Conservation (phyloP, 2,329 filamentous ascomycete genomes). For the Botrytis paeoniae region DNA sequence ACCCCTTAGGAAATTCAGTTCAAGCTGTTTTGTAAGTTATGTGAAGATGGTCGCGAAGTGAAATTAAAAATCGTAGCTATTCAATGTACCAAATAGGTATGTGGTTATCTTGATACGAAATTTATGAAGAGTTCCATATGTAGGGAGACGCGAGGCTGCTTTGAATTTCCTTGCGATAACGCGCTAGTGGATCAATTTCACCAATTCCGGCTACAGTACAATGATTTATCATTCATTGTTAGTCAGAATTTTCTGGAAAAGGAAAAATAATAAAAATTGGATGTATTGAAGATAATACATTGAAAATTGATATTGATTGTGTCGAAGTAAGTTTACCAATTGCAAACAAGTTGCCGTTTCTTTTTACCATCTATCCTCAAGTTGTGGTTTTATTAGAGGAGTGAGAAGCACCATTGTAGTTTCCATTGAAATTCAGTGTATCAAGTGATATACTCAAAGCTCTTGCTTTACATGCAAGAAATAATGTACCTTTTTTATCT, state of each 20-base stretch:
- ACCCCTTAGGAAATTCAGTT: too few relatives aligned
- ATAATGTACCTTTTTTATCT: background rate
- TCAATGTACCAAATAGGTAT: background rate
- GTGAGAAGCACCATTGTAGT: background rate
- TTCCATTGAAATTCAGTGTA: background rate
- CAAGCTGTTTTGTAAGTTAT: background rate
- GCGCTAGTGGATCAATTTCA: conserved; percentile 9
- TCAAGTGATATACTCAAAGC: background rate
- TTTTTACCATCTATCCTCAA: background rate
- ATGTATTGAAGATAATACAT: background rate
- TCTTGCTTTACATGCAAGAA: background rate
- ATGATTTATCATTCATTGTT: background rate
- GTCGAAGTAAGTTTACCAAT: background rate
- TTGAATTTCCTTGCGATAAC: background rate
- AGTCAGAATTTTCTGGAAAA: background rate
- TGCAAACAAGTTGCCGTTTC: background rate
- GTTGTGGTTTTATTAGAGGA: too few relatives aligned
- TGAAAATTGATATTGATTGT: background rate
- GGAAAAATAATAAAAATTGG: background rate
- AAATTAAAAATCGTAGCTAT: background rate
- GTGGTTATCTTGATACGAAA: background rate
- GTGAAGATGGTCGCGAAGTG: background rate
- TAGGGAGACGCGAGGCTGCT: conserved; percentile 14
- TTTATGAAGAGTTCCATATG: background rate
- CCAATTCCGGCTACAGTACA: background rate